Evolutionary conservation across 345 rosid genomes (phyloP).

Genomic region (Acer negundo): DNA sequence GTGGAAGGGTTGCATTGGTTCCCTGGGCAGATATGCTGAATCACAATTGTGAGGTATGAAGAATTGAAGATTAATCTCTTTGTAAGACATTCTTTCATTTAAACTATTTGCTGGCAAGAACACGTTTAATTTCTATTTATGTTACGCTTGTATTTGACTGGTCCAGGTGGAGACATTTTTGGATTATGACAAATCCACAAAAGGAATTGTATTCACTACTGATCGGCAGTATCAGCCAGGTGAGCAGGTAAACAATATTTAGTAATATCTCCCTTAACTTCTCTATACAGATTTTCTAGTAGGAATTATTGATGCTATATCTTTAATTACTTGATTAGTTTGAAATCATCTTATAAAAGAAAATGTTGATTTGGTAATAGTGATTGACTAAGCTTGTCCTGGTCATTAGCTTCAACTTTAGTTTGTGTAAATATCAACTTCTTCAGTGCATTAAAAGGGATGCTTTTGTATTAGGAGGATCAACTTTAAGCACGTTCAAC

Average conservation of each 20-base stretch:
- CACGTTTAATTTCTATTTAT: slow-evolving; percentile 19
- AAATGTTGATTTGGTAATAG: not conserved
- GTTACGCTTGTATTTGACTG: slow-evolving; percentile 22
- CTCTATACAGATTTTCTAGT: not conserved
- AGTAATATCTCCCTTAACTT: not conserved
- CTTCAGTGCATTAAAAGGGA: not conserved
- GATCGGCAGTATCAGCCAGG: slow-evolving; percentile 90
- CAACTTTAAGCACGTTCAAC: not conserved
- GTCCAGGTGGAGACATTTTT: slow-evolving; percentile 84
- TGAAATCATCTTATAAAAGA: not conserved
- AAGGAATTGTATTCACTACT: slow-evolving; percentile 80
- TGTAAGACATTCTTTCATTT: slow-evolving; percentile 7
- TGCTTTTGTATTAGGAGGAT: not conserved
- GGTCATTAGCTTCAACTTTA: not conserved
- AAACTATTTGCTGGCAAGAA: not conserved
- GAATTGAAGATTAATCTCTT: slow-evolving; percentile 12
- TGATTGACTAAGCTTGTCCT: too few species aligned
- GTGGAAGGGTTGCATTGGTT: slow-evolving; percentile 88
- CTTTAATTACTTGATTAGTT: not conserved
- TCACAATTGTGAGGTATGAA: slow-evolving; percentile 84
- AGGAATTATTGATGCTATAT: not conserved
- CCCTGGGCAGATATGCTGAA: slow-evolving; percentile 99
- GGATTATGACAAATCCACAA: slow-evolving; percentile 88
- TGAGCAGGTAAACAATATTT: slow-evolving; percentile 79
- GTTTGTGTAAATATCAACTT: not conserved